Evolutionary conservation across 2,329 filamentous ascomycete species (phyloP), one percentile per base, ranked within the genome.

Genomic region (Aspergillus sp.): DNA sequence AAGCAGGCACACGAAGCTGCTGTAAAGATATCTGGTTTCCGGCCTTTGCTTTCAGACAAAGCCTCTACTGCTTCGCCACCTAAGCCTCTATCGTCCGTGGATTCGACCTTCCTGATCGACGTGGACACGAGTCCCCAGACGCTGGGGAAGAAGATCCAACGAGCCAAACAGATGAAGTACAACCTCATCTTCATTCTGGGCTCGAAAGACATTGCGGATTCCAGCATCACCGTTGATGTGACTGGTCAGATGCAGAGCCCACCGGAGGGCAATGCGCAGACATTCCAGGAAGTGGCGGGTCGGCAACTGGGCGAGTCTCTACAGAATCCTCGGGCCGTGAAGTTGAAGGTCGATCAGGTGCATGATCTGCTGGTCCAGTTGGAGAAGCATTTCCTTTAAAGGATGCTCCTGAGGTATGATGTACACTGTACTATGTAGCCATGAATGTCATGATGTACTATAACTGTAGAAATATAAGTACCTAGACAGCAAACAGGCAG

Each of bases 181-280:
- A 82, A 85, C 46, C 74, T 87, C 47, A 81, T 93, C 45, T 76
- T 88, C 27, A 82, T 90, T 1, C 73, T 93, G 9, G 90, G 90
- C 1, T 74, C 81, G 25, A 76, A 76, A 48, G 82, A 90, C 56
- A 67, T 86, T 2, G 68, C 73, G n/a, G 74, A 73, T 12, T 73
- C 75, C 35, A 77, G 74, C n/a, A 72, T 90, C 27, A 67, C 65
- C 22, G 49, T 73, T 17, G 69, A 73, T 50, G 49, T 73, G 15
- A 65, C 63, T 5, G 68, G 66, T 1, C 71, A 73, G 53, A 56
- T 71, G 42, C 66, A 72, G 49, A 70, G 72, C 55, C 71, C 69
- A 46, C 60, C 63, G 6, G 64, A 65, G 44, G 54, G 53, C 4
- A 56, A 52, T 33, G 56, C 56, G 2, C 49, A 60, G 46, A 58